Percentiles rank a stretch among this genome's conserved stretches.
phyloP scores from a whole-genome alignment of 352 stramenopile genomes.

The Globisporangium solare region DNA sequence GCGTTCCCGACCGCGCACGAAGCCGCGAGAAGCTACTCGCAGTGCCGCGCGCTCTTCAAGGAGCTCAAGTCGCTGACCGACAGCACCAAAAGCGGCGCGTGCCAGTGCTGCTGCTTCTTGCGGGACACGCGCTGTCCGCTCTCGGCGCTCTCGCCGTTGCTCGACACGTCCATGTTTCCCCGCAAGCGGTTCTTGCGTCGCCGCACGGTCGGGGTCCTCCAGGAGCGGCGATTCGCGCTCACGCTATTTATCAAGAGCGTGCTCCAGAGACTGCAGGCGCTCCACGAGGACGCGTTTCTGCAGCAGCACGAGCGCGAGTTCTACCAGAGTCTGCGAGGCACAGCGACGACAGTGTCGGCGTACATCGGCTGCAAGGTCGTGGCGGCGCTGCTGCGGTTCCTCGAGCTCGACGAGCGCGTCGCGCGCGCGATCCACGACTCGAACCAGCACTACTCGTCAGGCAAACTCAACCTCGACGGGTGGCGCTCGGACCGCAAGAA shows the following conservation, averaged over 20 bases:
- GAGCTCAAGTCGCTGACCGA: constrained; percentile 36
- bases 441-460: constrained; percentile 18
- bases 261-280: constrained; percentile 23
- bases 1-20: constrained; percentile 31
- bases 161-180: constrained; percentile 47
- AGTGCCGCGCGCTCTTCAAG: constrained; percentile 45
- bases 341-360: too few species aligned
- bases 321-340: background rate
- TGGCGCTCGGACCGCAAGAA: constrained; percentile 37
- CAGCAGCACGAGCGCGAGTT: constrained; percentile 12
- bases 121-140: constrained; percentile 44
- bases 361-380: constrained; percentile 36
- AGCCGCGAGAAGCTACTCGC: constrained; percentile 43
- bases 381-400: constrained; percentile 26
- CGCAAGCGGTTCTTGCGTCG: constrained; percentile 42
- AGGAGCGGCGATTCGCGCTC: constrained; percentile 21
- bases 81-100: constrained; percentile 26
- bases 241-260: constrained; percentile 26
- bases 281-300: constrained; percentile 29
- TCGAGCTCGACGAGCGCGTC: constrained; percentile 26
- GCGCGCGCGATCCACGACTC: constrained; percentile 21
- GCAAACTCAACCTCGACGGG: constrained; percentile 33
- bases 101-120: constrained; percentile 37
- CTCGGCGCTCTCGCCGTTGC: constrained; percentile 40
- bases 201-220: constrained; percentile 31